Conservation (phyloP, 305 asterid species). For the Stenogyne calaminthoides region DNA sequence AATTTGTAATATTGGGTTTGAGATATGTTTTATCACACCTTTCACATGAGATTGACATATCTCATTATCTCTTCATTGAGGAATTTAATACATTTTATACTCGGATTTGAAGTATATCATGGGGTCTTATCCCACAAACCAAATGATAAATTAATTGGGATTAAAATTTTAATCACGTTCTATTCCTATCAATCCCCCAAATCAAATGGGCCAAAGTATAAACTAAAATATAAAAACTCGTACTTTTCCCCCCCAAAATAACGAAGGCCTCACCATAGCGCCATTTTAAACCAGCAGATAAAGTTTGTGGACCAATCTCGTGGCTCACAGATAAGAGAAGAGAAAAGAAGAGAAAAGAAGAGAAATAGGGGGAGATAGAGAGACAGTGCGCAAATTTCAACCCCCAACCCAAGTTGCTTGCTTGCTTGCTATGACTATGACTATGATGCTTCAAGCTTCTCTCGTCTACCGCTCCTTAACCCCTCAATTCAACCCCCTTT, state of each 20-base stretch:
- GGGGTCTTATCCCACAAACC: too few relatives aligned
- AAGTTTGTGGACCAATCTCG: slow-evolving; percentile 23
- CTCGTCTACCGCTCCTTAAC: slow-evolving; percentile 49
- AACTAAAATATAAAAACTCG: not conserved
- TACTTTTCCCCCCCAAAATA: slow-evolving; percentile 31
- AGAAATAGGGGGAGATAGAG: not conserved
- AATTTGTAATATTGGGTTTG: too few relatives aligned
- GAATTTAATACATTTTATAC: too few relatives aligned
- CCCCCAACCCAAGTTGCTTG: not conserved
- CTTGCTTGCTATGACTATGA: slow-evolving; percentile 34
- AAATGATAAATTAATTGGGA: too few relatives aligned
- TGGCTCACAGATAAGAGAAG: slow-evolving; percentile 22
- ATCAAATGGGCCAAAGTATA: too few relatives aligned
- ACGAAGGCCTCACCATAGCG: slow-evolving; percentile 37
- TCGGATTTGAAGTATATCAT: too few relatives aligned
- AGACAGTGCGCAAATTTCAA: slow-evolving; percentile 8
- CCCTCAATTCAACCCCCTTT: slow-evolving; percentile 39
- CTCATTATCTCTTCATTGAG: too few relatives aligned
- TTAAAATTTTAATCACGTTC: too few relatives aligned
- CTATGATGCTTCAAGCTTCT: slow-evolving; percentile 64
- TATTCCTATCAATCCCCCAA: too few relatives aligned
- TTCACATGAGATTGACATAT: too few relatives aligned
- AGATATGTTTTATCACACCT: too few relatives aligned
- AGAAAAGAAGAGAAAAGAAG: not conserved
- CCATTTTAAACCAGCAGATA: slow-evolving; percentile 26